Evolutionary conservation across 2,329 filamentous ascomycete species (phyloP).

Genomic region (Arthrobotrys megalospora): DNA sequence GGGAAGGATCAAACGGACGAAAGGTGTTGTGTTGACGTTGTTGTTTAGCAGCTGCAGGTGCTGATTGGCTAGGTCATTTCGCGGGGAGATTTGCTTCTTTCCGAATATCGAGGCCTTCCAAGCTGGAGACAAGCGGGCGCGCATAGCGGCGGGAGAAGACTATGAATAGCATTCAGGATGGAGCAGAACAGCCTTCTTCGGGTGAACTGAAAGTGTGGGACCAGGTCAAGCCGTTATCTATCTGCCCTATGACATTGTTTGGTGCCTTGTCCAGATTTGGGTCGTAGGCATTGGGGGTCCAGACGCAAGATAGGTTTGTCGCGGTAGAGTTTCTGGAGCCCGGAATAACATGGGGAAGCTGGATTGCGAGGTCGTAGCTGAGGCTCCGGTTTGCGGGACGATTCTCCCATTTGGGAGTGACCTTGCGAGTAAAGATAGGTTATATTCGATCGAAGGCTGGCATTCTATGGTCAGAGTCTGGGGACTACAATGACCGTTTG

Average conservation of each 20-base stretch:
- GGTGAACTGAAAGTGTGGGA: slow-evolving; percentile 8
- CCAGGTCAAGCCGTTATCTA: slow-evolving; percentile 37
- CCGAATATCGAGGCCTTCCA: background rate
- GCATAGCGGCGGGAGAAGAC: slow-evolving; percentile 33
- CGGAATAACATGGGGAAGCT: slow-evolving; percentile 47
- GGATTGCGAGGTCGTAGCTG: slow-evolving; percentile 50
- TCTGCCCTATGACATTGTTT: slow-evolving; percentile 17
- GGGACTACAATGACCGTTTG: slow-evolving; percentile 3
- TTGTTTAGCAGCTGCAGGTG: slow-evolving; percentile 9
- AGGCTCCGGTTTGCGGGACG: background rate
- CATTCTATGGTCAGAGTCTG: slow-evolving; percentile 5
- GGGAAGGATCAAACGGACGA: slow-evolving; percentile 43
- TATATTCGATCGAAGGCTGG: slow-evolving; percentile 1
- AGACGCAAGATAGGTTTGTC: slow-evolving; percentile 11
- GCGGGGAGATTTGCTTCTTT: slow-evolving; percentile 54
- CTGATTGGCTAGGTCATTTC: slow-evolving; percentile 19
- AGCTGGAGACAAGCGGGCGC: slow-evolving; percentile 18
- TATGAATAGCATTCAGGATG: slow-evolving; percentile 38
- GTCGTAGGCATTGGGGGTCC: slow-evolving; percentile 14
- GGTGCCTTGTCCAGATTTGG: slow-evolving; percentile 17
- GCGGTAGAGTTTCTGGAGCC: slow-evolving; percentile 30
- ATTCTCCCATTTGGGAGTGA: slow-evolving; percentile 13
- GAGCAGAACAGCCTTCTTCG: slow-evolving; percentile 6
- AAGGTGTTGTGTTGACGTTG: slow-evolving; percentile 60
- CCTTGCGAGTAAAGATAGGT: slow-evolving; percentile 8